These are phyloP conservation scores for Earliella scabrosa DNA, from an alignment of 1,284 basidiomycete genomes.

Conservation along the genomic window DNA sequence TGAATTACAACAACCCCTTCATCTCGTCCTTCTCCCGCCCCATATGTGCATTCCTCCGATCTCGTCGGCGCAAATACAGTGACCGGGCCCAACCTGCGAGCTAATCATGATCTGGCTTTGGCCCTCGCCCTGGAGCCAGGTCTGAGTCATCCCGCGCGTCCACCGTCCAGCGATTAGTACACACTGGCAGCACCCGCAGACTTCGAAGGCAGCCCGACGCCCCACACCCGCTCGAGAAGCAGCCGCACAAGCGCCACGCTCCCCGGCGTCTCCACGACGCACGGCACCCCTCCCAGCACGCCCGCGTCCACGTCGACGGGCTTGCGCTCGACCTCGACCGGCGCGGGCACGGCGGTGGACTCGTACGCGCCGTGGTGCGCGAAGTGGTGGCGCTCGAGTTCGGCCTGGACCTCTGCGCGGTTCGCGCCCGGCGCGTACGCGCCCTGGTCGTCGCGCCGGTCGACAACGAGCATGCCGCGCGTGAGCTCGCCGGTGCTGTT, in stretches of 20 bases:
- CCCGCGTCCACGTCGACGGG: no score
- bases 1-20: neutral
- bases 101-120: constrained; percentile 7
- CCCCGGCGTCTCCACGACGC: constrained; percentile 63
- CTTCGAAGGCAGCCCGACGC: constrained; percentile 36
- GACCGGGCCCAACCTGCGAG: neutral
- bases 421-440: constrained; percentile 67
- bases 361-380: constrained; percentile 44
- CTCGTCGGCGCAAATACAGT: constrained; percentile 14
- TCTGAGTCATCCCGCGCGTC: no score
- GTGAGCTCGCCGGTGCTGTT: constrained; percentile 57
- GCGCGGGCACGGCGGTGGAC: constrained; percentile 55
- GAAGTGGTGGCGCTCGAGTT: constrained; percentile 45
- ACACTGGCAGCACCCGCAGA: no score
- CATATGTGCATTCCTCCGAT: constrained; percentile 11
- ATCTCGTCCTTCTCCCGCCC: neutral
- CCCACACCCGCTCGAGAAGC: constrained; percentile 63
- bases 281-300: constrained; percentile 53
- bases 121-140: no score
- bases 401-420: constrained; percentile 61
- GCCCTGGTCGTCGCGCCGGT: constrained; percentile 61
- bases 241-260: constrained; percentile 49
- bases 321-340: constrained; percentile 52
- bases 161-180: no score
- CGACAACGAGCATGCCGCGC: constrained; percentile 77